These are phyloP conservation scores for Podila clonocystis DNA, from an alignment of 192 early-diverging fungal genomes.

Conservation along the genomic window DNA sequence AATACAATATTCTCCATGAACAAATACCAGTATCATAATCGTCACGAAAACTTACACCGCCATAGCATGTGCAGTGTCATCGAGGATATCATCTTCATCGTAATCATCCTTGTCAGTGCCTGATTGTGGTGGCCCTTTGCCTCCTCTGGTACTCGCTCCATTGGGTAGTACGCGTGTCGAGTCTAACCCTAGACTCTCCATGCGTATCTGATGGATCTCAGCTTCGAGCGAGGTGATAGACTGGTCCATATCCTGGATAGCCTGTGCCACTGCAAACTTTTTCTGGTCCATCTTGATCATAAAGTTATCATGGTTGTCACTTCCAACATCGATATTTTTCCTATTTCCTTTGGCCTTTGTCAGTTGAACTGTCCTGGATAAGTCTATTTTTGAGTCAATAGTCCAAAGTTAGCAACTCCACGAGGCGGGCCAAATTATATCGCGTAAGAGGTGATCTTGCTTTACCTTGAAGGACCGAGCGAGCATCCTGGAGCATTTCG, in stretches of 20 bases:
- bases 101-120: constrained; percentile 11
- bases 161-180: neutral
- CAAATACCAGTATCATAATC: neutral
- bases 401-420: neutral
- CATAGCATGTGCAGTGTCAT: constrained; percentile 35
- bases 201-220: constrained; percentile 24
- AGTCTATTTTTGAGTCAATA: neutral
- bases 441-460: no score
- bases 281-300: constrained; percentile 36
- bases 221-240: constrained; percentile 32
- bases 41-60: constrained; percentile 28
- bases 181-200: constrained; percentile 32
- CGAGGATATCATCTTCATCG: constrained; percentile 23
- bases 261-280: constrained; percentile 30
- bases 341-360: constrained; percentile 24
- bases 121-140: neutral
- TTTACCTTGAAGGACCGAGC: constrained; percentile 31
- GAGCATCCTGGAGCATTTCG: constrained; percentile 22
- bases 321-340: constrained; percentile 26
- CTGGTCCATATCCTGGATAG: constrained; percentile 37
- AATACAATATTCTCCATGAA: neutral
- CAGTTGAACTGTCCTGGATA: constrained; percentile 29
- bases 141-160: neutral
- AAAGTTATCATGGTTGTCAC: constrained; percentile 20
- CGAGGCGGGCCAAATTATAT: neutral